Evolutionary conservation across 139 green algal genomes (phyloP).

Genomic region (Pedinophyceae sp.): DNA sequence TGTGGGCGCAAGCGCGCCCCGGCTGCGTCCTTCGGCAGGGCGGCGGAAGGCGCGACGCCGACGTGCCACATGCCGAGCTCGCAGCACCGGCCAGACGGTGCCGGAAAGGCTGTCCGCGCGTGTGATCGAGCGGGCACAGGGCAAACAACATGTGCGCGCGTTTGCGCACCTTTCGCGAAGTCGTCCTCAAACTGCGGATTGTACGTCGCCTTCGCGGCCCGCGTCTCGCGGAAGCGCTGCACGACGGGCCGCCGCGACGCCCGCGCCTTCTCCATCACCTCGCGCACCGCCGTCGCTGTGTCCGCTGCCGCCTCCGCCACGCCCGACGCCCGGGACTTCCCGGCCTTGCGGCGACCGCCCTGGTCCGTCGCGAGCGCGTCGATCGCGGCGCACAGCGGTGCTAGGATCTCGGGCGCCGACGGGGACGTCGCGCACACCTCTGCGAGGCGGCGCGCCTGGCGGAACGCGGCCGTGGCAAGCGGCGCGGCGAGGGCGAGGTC

Average conservation of each 20-base stretch:
- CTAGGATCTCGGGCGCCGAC: background rate
- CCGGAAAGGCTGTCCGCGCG: background rate
- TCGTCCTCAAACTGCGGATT: slow-evolving; percentile 86
- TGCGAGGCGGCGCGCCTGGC: no score
- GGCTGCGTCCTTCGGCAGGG: no score
- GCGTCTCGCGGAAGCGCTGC: slow-evolving; percentile 10
- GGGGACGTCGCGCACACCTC: background rate
- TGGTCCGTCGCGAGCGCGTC: background rate
- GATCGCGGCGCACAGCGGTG: background rate
- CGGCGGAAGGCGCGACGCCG: no score
- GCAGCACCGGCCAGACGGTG: slow-evolving; percentile 3
- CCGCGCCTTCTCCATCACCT: slow-evolving; percentile 5
- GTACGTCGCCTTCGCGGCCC: slow-evolving; percentile 16
- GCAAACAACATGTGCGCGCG: background rate
- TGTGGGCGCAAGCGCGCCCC: no score
- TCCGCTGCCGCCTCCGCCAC: no score
- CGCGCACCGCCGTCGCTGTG: no score
- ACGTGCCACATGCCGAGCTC: no score
- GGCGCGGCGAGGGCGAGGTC: no score
- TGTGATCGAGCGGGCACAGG: background rate
- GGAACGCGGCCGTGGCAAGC: no score
- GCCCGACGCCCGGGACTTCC: no score
- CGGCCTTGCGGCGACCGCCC: no score
- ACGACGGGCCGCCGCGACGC: slow-evolving; percentile 11
- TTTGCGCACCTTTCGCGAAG: slow-evolving; percentile 22